Evolutionary conservation across 2,329 filamentous ascomycete species (phyloP).

Genomic region (Drechslerella stenobrocha): DNA sequence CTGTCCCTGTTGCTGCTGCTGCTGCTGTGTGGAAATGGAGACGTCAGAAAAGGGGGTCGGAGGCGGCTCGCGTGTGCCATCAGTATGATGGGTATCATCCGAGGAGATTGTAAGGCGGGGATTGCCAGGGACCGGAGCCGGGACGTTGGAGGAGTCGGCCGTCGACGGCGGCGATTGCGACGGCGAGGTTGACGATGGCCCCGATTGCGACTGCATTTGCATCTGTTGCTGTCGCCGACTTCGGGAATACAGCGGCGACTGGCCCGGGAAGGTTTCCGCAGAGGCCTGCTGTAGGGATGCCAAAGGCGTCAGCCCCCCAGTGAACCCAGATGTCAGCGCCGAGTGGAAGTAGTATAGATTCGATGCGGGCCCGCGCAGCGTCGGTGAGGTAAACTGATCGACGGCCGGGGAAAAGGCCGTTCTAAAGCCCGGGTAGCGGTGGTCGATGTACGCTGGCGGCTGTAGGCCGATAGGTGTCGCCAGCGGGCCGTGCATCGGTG

Average conservation of each 20-base stretch:
- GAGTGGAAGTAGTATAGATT: conserved; percentile 83
- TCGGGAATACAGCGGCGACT: conserved; percentile 26
- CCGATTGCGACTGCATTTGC: conserved; percentile 18
- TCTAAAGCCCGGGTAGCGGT: conserved; percentile 48
- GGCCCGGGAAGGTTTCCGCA: conserved; percentile 36
- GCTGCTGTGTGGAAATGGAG: conserved; percentile 32
- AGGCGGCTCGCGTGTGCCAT: conserved; percentile 36
- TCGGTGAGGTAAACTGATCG: conserved; percentile 49
- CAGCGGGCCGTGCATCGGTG: conserved; percentile 30
- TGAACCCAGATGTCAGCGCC: conserved; percentile 70
- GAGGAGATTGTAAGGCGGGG: conserved; percentile 27
- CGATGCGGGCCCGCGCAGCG: conserved; percentile 57
- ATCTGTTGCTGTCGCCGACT: conserved; percentile 23
- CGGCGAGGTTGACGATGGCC: conserved; percentile 48
- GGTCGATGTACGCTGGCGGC: conserved; percentile 44
- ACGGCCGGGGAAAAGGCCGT: conserved; percentile 49
- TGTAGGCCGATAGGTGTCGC: conserved; percentile 33
- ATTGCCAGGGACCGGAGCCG: conserved; percentile 38
- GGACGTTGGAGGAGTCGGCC: conserved; percentile 45
- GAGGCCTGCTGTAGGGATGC: conserved; percentile 62
- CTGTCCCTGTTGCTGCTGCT: conserved; percentile 23
- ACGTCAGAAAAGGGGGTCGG: conserved; percentile 47
- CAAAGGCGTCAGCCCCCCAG: conserved; percentile 76
- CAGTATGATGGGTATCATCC: conserved; percentile 47
- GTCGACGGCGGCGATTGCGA: conserved; percentile 51